phyloP scores from a whole-genome alignment of 805 yeast genomes.

The Zygoascus flipseniorum region DNA sequence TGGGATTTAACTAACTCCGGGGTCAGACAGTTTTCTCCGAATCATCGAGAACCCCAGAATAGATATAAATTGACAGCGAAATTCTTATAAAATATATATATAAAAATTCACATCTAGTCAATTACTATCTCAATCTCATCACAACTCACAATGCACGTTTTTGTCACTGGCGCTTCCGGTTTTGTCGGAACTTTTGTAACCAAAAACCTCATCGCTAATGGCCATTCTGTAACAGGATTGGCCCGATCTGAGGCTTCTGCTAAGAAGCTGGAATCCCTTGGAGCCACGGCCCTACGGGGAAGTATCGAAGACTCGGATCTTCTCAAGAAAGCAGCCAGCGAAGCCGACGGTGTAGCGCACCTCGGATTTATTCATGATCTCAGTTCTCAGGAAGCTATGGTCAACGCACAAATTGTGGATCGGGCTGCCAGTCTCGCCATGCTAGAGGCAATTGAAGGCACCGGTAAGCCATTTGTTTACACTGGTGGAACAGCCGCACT shows the following conservation, averaged over 20 bases:
- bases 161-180: background rate
- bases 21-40: too few species aligned
- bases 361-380: conserved; percentile 29
- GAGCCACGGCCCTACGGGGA: conserved; percentile 27
- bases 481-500: conserved; percentile 26
- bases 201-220: conserved; percentile 23
- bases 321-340: conserved; percentile 23
- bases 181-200: background rate
- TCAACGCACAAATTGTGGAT: too few species aligned
- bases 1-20: too few species aligned
- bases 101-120: background rate
- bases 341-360: conserved; percentile 33
- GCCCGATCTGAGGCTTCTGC: conserved; percentile 11
- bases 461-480: conserved; percentile 24
- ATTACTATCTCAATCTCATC: background rate
- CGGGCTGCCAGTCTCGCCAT: conserved; percentile 17
- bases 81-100: background rate
- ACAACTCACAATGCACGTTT: background rate
- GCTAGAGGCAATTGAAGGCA: conserved; percentile 24
- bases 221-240: conserved; percentile 27
- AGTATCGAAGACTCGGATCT: conserved; percentile 23
- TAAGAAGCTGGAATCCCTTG: conserved; percentile 20
- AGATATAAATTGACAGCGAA: background rate
- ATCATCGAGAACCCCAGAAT: background rate
- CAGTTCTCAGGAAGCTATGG: conserved; percentile 11